Evolutionary conservation across 1,139 yeast species (phyloP).

Genomic region (Spathaspora sp.): DNA sequence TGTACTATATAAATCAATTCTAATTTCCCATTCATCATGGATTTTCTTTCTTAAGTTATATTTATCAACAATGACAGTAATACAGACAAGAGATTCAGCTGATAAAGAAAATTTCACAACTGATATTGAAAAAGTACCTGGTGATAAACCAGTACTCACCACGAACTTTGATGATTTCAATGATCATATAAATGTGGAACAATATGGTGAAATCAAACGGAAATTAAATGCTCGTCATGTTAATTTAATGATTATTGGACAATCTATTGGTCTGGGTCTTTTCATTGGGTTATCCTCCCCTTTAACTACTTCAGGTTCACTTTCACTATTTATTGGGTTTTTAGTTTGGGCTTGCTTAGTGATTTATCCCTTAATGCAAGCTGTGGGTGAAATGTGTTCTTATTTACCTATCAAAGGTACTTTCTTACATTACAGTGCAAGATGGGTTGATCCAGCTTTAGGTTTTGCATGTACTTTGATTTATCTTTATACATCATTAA

Average conservation of each 20-base stretch:
- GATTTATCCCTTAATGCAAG: constrained; percentile 42
- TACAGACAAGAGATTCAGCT: constrained; percentile 10
- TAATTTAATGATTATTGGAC: constrained; percentile 50
- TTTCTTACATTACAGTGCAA: constrained; percentile 35
- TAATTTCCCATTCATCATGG: no score
- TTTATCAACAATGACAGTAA: constrained; percentile 4
- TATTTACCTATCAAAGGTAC: constrained; percentile 42
- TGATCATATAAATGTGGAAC: constrained; percentile 28
- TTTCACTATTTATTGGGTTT: constrained; percentile 37
- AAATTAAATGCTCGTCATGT: constrained; percentile 46
- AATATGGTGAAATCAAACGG: constrained; percentile 38
- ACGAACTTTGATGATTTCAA: constrained; percentile 31
- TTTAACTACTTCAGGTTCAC: constrained; percentile 35
- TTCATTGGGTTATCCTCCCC: constrained; percentile 39
- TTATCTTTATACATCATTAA: constrained; percentile 35
- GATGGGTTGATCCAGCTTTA: constrained; percentile 41
- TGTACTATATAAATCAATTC: no score
- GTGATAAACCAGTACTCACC: constrained; percentile 11
- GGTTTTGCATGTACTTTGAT: constrained; percentile 39
- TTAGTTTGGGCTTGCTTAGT: constrained; percentile 32
- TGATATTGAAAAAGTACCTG: constrained; percentile 26
- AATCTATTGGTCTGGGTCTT: constrained; percentile 50
- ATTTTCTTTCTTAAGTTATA: no score
- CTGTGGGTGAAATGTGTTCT: constrained; percentile 41
- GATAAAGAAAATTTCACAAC: constrained; percentile 13